phyloP scores from a whole-genome alignment of 768 basidiomycete species.

The Ramaria sp. region DNA sequence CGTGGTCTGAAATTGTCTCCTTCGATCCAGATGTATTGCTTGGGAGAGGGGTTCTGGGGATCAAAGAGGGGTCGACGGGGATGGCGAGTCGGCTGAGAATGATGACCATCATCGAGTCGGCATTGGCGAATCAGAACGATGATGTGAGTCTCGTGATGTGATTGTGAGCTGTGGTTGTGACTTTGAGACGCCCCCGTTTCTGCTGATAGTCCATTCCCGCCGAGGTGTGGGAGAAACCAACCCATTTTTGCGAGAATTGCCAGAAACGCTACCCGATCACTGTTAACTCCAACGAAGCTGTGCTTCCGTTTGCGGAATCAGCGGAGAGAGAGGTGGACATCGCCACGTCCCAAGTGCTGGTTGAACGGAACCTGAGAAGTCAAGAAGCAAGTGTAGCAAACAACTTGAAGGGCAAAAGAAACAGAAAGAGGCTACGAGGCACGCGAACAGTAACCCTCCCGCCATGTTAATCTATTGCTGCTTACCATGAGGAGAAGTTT shows the following conservation, averaged over 20 bases:
- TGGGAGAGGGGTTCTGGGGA: conserved; percentile 2
- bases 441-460: no score
- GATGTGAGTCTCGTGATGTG: background rate
- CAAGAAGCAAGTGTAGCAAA: background rate
- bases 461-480: no score
- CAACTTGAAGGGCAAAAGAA: background rate
- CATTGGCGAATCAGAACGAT: conserved; percentile 3
- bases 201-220: background rate
- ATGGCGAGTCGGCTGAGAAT: conserved; percentile 9
- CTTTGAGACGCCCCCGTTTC: no score
- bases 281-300: background rate
- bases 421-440: background rate
- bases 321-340: background rate
- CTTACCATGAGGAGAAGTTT: no score
- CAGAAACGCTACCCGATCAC: conserved; percentile 8
- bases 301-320: background rate
- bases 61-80: conserved; percentile 7
- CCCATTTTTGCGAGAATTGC: conserved; percentile 5
- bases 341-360: background rate
- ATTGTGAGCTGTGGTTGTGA: no score
- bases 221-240: conserved; percentile 7
- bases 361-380: background rate
- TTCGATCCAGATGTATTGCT: conserved; percentile 7
- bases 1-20: conserved; percentile 8
- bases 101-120: conserved; percentile 10